phyloP scores from a whole-genome alignment of 2,329 filamentous ascomycete species.

The Epichloe aotearoae region DNA sequence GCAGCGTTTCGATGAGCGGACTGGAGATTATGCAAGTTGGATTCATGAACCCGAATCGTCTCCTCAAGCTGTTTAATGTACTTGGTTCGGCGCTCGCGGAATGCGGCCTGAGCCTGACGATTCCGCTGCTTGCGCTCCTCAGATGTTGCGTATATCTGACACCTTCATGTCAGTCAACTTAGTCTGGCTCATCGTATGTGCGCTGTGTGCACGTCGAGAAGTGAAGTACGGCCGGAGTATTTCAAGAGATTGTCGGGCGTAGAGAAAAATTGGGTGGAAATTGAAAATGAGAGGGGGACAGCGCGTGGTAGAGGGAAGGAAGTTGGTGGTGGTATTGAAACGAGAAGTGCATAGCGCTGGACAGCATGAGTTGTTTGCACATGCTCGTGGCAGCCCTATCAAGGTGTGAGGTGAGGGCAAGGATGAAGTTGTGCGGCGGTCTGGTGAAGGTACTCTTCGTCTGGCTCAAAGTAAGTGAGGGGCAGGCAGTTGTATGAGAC shows the following conservation, averaged over 20 bases:
- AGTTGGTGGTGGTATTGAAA: not conserved
- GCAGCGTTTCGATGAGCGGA: constrained; percentile 88
- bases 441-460: not conserved
- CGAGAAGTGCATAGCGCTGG: not conserved
- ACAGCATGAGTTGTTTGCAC: not conserved
- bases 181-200: not conserved
- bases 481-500: constrained; percentile 25
- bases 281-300: too few relatives aligned
- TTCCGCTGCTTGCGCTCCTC: constrained; percentile 98
- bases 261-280: not conserved
- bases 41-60: constrained; percentile 93
- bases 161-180: constrained; percentile 5
- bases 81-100: constrained; percentile 90
- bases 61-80: constrained; percentile 99
- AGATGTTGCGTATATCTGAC: constrained; percentile 92
- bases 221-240: not conserved
- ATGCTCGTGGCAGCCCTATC: not conserved
- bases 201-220: not conserved
- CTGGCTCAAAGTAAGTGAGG: not conserved
- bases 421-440: not conserved
- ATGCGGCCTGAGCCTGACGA: constrained; percentile 91
- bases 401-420: not conserved
- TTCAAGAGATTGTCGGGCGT: too few relatives aligned
- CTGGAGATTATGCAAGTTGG: constrained; percentile 82
- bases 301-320: not conserved